A percentile compares a stretch with the other conserved stretches of the same genome.
Evolutionary conservation across 345 rosid genomes (phyloP).

Genomic region (Bruguiera parviflora): DNA sequence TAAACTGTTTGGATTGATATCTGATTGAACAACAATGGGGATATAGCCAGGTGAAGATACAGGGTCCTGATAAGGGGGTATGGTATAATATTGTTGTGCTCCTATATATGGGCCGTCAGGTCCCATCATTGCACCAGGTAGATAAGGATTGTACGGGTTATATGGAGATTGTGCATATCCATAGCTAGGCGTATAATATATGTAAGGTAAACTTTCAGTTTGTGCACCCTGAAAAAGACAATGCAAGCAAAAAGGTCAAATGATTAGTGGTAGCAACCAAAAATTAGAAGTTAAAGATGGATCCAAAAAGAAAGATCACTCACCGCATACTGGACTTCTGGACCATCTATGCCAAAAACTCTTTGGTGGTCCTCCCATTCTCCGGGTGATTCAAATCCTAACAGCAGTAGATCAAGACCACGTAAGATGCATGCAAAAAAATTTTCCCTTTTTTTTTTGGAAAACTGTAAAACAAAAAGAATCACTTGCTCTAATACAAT

Average conservation of each 20-base stretch:
- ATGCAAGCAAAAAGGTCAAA: slow-evolving; percentile 12
- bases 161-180: slow-evolving; percentile 86
- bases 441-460: too few relatives aligned
- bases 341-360: slow-evolving; percentile 82
- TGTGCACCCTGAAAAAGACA: slow-evolving; percentile 63
- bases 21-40: slow-evolving; percentile 58
- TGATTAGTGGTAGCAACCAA: neutral
- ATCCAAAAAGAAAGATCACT: slow-evolving; percentile 2
- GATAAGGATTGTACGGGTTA: slow-evolving; percentile 87
- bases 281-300: neutral
- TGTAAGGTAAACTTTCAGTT: slow-evolving; percentile 71
- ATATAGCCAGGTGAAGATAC: slow-evolving; percentile 54
- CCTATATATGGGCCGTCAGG: slow-evolving; percentile 56
- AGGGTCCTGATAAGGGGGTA: slow-evolving; percentile 58
- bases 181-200: slow-evolving; percentile 76
- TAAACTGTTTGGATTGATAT: slow-evolving; percentile 32
- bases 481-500: neutral
- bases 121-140: slow-evolving; percentile 75
- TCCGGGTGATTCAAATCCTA: slow-evolving; percentile 83
- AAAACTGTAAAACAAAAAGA: neutral
- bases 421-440: neutral
- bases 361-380: slow-evolving; percentile 92
- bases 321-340: slow-evolving; percentile 67
- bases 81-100: slow-evolving; percentile 62
- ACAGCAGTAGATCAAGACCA: slow-evolving; percentile 9